phyloP scores from a whole-genome alignment of 495 filamentous ascomycete genomes.

The Ramalina intermedia region DNA sequence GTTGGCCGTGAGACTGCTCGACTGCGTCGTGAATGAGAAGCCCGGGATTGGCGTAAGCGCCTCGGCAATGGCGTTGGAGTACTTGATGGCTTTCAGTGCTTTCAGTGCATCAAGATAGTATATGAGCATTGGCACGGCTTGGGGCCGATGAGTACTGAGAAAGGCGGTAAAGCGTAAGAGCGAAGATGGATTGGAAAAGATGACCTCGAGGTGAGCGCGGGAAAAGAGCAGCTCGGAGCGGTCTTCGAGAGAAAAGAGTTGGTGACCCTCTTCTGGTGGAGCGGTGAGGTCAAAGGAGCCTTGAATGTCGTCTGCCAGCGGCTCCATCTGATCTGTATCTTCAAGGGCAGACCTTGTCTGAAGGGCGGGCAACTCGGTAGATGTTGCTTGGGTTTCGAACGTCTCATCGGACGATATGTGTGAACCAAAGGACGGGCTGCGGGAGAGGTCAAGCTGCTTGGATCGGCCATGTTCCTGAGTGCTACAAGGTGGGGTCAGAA shows the following conservation, averaged over 20 bases:
- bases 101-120: constrained; percentile 56
- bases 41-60: constrained; percentile 35
- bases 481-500: not conserved
- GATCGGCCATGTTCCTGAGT: not conserved
- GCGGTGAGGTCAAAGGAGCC: constrained; percentile 18
- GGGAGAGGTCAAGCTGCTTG: constrained; percentile 5
- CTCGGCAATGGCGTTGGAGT: constrained; percentile 49
- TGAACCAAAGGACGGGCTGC: constrained; percentile 11
- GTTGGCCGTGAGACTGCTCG: constrained; percentile 34
- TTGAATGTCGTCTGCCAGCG: constrained; percentile 10
- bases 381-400: constrained; percentile 13
- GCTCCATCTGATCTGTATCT: constrained; percentile 13
- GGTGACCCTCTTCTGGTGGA: constrained; percentile 8
- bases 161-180: constrained; percentile 51
- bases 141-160: constrained; percentile 55
- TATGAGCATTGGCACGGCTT: constrained; percentile 55
- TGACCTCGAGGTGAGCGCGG: constrained; percentile 40
- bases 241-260: constrained; percentile 34
- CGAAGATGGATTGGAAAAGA: constrained; percentile 51
- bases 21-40: constrained; percentile 29
- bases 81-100: constrained; percentile 53
- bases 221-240: constrained; percentile 53
- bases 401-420: constrained; percentile 11
- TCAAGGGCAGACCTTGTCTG: constrained; percentile 14
- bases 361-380: constrained; percentile 11